Base-by-base conservation (phyloP, 345 rosid species). In the Pistacia vera region DNA sequence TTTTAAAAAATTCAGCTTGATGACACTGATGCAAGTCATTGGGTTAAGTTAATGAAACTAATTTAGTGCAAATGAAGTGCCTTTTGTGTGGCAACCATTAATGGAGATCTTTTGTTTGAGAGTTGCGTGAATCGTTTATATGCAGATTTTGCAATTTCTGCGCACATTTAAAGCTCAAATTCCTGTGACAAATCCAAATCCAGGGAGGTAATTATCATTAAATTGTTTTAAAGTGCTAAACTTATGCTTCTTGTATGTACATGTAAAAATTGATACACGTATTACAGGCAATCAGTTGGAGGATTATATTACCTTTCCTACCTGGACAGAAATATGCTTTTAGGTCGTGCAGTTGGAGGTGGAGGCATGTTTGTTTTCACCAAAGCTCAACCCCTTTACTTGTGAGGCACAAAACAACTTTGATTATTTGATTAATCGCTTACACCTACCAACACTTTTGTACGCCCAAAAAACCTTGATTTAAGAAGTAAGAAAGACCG, bases 361-460 rank as follows among this genome's bases (percentile, higher is more conserved):
- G 98, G 97, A n/a, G 97, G 98, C 69, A 89, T 91, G 28, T 93
- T 95, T 80, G 86, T 95, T 65, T 95, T 95, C 79, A 91, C 95
- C 44, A 88, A 79, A 78, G 86, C 95, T 81, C 97, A 93, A 81
- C 89, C 97, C 65, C 90, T 95, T 4, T 63, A 88, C 51, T 81
- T 87, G 5, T 90, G 85, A 85, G 59, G 76, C 78, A 71, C 25
- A 25, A 25, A 25, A 25, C 25, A 25, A 25, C 25, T 25, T 25
- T 25, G 25, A 25, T 25, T 25, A 25, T 25, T 25, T 25, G 25
- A 25, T 25, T 25, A 25, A 25, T 25, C 25, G 25, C 25, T 25
- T 25, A 25, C 25, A 25, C 25, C 25, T 25, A 25, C 25, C 25
- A 25, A 25, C 25, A 25, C 25, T 25, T n/a, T 25, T 25, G 25